A percentile compares a stretch with the other conserved stretches of the same genome.
Evolutionary conservation across 2,329 filamentous ascomycete species (phyloP).

Genomic region (Trichocomaceae sp.): DNA sequence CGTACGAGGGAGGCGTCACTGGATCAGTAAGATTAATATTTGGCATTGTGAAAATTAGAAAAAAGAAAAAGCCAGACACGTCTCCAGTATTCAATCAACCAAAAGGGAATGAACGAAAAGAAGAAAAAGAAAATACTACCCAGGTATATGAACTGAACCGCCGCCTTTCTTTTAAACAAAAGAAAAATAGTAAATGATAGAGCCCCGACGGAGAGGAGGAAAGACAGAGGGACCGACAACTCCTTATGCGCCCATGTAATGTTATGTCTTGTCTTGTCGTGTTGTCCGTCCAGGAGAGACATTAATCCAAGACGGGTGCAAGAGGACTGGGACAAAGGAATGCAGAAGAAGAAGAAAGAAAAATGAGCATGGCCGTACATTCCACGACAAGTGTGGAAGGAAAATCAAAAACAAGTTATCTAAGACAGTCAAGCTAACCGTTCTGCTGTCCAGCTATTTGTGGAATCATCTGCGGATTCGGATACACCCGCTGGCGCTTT

Average conservation of each 20-base stretch:
- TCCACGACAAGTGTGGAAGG: not conserved
- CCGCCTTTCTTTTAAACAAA: conserved; percentile 1
- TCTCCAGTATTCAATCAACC: not conserved
- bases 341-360: not conserved
- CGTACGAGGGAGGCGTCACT: no score
- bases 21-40: not conserved
- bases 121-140: not conserved
- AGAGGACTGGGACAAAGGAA: no score
- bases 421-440: conserved; percentile 5
- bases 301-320: conserved; percentile 5
- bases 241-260: conserved; percentile 8
- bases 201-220: not conserved
- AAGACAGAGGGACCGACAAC: not conserved
- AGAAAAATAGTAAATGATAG: not conserved
- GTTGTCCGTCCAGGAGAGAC: conserved; percentile 2
- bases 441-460: conserved; percentile 33
- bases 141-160: not conserved
- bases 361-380: not conserved
- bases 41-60: not conserved
- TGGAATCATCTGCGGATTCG: conserved; percentile 41
- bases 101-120: no score
- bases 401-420: not conserved
- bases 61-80: not conserved
- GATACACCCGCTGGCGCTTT: conserved; percentile 56
- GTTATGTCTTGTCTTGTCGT: conserved; percentile 6